Percentiles rank a stretch among this genome's conserved stretches.
phyloP scores from a whole-genome alignment of 2,329 filamentous ascomycete species.

The Mycocentrospora acerina region DNA sequence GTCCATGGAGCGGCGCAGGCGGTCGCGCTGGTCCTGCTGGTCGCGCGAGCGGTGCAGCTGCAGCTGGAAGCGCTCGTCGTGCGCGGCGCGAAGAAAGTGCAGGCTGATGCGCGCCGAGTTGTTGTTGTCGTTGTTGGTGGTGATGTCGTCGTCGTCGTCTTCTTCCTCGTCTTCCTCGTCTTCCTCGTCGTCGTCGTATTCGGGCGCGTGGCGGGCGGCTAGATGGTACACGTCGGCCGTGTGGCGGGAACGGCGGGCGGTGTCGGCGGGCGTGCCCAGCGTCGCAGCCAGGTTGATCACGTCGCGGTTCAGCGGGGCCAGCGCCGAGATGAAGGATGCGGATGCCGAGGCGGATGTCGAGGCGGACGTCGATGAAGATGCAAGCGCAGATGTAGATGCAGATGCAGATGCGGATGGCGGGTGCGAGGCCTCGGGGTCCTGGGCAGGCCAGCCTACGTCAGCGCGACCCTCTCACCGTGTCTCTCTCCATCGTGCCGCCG shows the following conservation, averaged over 20 bases:
- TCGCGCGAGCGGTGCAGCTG: conserved; percentile 19
- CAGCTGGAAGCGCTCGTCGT: conserved; percentile 30
- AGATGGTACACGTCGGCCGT: no score
- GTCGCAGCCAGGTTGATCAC: conserved; percentile 53
- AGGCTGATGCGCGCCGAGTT: conserved; percentile 10
- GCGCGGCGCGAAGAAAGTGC: conserved; percentile 45
- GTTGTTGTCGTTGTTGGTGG: conserved; percentile 39
- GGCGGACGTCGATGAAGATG: no score
- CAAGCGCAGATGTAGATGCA: no score
- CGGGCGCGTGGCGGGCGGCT: no score
- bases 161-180: no score
- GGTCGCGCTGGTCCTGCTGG: conserved; percentile 44
- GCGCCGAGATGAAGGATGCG: conserved; percentile 51
- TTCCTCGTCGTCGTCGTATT: no score
- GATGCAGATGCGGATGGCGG: no score
- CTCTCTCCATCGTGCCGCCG: background rate
- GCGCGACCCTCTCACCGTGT: conserved; percentile 2
- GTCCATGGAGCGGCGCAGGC: conserved; percentile 49
- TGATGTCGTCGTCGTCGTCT: no score
- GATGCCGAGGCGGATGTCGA: no score
- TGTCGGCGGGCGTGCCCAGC: conserved; percentile 44
- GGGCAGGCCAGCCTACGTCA: conserved; percentile 22
- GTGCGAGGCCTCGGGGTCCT: conserved; percentile 25
- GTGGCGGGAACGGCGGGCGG: no score
- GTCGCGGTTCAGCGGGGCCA: conserved; percentile 30